Evolutionary conservation across 441 rosid species (phyloP).

Genomic region (Raphanus hybrid): DNA sequence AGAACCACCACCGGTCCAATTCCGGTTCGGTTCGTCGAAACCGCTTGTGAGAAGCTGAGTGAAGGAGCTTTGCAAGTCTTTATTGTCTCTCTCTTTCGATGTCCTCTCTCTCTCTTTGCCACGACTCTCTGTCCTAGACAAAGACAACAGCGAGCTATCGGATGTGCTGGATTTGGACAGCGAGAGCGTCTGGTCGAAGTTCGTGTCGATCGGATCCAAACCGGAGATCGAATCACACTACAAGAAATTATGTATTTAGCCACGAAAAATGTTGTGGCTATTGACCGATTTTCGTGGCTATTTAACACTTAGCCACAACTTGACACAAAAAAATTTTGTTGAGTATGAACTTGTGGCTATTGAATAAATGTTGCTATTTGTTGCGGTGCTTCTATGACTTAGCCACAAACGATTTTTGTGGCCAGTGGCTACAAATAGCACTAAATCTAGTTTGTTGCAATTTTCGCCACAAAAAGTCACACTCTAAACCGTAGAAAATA

Average conservation of each 20-base stretch:
- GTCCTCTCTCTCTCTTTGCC: constrained; percentile 74
- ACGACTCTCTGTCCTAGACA: constrained; percentile 70
- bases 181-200: constrained; percentile 57
- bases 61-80: constrained; percentile 72
- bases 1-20: constrained; percentile 48
- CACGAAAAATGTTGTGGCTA: neutral
- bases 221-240: constrained; percentile 61
- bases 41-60: constrained; percentile 85
- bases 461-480: neutral
- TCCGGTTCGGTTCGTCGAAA: constrained; percentile 41
- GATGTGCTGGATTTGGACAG: constrained; percentile 80
- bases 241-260: neutral
- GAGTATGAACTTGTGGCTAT: neutral
- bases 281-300: neutral
- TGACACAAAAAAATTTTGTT: neutral
- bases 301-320: neutral
- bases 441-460: neutral
- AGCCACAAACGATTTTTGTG: neutral
- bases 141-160: constrained; percentile 73
- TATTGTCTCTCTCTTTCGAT: constrained; percentile 78
- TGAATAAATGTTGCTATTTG: neutral
- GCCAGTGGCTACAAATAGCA: neutral
- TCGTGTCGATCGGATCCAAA: constrained; percentile 63
- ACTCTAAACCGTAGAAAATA: neutral
- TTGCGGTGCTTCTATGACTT: neutral